phyloP scores from a whole-genome alignment of 2,329 filamentous ascomycete species.

The Akanthomyces lecanii region DNA sequence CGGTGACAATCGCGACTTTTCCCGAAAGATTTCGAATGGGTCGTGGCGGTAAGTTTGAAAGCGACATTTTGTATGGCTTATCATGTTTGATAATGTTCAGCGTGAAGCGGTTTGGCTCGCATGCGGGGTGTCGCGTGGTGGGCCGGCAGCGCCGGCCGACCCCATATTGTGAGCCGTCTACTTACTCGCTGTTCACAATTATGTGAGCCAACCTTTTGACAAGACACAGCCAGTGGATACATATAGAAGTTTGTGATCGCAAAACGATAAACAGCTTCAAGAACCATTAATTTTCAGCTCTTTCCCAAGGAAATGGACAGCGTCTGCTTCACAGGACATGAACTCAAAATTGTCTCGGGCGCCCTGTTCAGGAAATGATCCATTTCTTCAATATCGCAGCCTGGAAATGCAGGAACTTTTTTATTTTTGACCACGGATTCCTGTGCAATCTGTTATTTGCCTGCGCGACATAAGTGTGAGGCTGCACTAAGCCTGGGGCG shows the following conservation, averaged over 20 bases:
- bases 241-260: no score
- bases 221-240: background rate
- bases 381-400: conserved; percentile 18
- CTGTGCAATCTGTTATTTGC: no score
- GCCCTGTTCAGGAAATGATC: background rate
- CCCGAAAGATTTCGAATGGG: conserved; percentile 26
- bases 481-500: no score
- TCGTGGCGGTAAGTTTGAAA: conserved; percentile 18
- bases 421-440: no score
- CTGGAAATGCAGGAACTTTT: conserved; percentile 10
- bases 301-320: background rate
- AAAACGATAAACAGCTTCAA: background rate
- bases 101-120: no score
- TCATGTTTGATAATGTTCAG: background rate
- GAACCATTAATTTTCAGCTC: background rate
- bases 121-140: no score
- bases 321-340: background rate
- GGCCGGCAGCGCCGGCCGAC: no score
- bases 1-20: conserved; percentile 53
- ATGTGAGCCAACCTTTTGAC: background rate
- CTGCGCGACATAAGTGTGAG: no score
- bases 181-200: no score
- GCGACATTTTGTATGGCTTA: background rate
- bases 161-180: no score
- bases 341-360: background rate